Evolutionary conservation across 352 stramenopile species (phyloP), one percentile per base, ranked within the genome.

Genomic region (Phytophthora rubi): DNA sequence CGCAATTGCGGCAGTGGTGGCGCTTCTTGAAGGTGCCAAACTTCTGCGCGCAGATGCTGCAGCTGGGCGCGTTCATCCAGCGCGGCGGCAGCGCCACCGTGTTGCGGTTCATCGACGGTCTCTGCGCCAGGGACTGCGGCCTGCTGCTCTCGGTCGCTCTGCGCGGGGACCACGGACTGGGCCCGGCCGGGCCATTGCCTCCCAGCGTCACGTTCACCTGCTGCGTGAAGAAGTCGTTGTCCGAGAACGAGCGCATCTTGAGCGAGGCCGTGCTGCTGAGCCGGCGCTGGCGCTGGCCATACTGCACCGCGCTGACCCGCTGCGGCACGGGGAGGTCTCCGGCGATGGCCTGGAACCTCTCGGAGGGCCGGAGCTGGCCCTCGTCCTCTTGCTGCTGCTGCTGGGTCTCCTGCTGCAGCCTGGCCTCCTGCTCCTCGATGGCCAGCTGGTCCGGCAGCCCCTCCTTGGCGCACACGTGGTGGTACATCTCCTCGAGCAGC

Each of bases 1-100:
- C 89, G 49, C 89, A 96, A 68, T 96, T 96, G 33, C 89, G 86
- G 63, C 89, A 96, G 71, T 96, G 89, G 71, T 96, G 89, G 18
- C 89, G 86, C 73, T 94, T 95, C 72, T 90, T 92, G 67, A 94
- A 92, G 2, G 82, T 70, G 44, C 71, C 76, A 60, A 92, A 96
- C 62, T 94, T 96, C 42, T 84, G 83, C 47, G 85, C 86, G 66
- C 89, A 96, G 55, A 96, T 94, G 65, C 91, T 86, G 71, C 89
- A 96, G 53, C 87, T 95, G 1, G 79, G 80, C 3, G 86, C 87
- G 61, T 93, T 96, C 67, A 82, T 93, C 89, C 89, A 96, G 12
- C 89, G 83, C 45, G 89, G 89, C 15, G 89, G 89, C 9, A 96
- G 75, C 18, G 87, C 86, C 39, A 95, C 86, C 12, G 81, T 69